Percentiles rank a stretch among this genome's conserved stretches.
Evolutionary conservation across 2,329 filamentous ascomycete species (phyloP).

Genomic region (Penicillium fuscoglaucum): DNA sequence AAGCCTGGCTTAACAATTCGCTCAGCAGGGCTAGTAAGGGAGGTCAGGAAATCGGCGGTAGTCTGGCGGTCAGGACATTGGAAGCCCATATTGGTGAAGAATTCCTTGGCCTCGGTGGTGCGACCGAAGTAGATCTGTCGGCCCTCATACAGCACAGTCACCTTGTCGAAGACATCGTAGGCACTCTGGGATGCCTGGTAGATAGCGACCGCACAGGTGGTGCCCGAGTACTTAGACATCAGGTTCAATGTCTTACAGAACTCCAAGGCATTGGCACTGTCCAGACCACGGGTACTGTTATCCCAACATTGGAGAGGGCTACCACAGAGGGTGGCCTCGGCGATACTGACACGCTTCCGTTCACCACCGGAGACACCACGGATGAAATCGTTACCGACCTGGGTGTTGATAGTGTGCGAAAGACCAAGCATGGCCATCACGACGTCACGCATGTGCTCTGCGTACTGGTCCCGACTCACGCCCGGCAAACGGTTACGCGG

Average conservation of each 20-base stretch:
- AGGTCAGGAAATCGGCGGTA: slow-evolving; percentile 70
- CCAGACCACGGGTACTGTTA: slow-evolving; percentile 53
- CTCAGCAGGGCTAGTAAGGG: slow-evolving; percentile 65
- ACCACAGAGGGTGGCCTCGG: slow-evolving; percentile 53
- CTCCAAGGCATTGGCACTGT: slow-evolving; percentile 58
- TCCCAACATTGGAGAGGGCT: slow-evolving; percentile 52
- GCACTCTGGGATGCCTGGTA: slow-evolving; percentile 54
- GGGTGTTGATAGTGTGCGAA: slow-evolving; percentile 54
- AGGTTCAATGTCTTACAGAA: slow-evolving; percentile 56
- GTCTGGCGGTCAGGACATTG: slow-evolving; percentile 68
- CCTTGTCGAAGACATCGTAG: slow-evolving; percentile 69
- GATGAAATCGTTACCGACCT: slow-evolving; percentile 57
- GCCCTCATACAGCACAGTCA: slow-evolving; percentile 71
- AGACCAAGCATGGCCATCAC: slow-evolving; percentile 48
- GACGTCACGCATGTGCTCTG: slow-evolving; percentile 46
- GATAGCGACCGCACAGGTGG: slow-evolving; percentile 57
- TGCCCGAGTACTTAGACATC: slow-evolving; percentile 52
- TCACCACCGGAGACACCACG: slow-evolving; percentile 63
- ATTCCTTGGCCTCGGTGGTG: slow-evolving; percentile 59
- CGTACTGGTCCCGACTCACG: slow-evolving; percentile 47
- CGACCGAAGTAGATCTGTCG: slow-evolving; percentile 75
- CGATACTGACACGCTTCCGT: slow-evolving; percentile 62
- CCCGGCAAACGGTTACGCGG: slow-evolving; percentile 44
- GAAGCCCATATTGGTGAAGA: slow-evolving; percentile 71
- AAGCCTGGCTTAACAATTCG: slow-evolving; percentile 59